Base-by-base conservation (phyloP, 805 yeast species). In the Candida succiphila region DNA sequence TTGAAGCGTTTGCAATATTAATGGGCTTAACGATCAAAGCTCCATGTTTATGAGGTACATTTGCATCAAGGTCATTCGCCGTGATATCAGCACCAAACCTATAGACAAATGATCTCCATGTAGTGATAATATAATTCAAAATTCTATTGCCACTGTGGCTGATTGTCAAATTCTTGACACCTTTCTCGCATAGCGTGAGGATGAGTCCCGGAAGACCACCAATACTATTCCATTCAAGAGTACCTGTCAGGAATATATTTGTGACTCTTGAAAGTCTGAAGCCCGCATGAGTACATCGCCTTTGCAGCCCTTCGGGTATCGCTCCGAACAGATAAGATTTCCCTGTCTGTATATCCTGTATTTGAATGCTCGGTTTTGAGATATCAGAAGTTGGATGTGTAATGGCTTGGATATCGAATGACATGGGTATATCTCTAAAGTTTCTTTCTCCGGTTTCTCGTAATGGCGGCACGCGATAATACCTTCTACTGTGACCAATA, bases 141-240 rank as follows among this genome's bases (percentile, higher is more conserved):
- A 60, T 50, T 29, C 57, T 61, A 24, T 47, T 49, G 17, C 58
- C 58, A n/a, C 78, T 72, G 31, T 75, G 70, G 44, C 58, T 67
- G 1, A 85, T 58, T n/a, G 65, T 66, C 25, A 83, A 51, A 6
- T 63, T 63, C 31, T 69, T 67, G 40, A 69, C 65, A 2, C 86
- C 87, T 44, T 85, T 82, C 44, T 86, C 96, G 36, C 84, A 76
- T 12, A 82, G 64, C 0, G 96, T 85, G 32, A 89, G 59, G 31
- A 89, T 72, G 46, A 85, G 59, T 0, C 98, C 98, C 0, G 97
- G 96, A 6, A 89, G 55, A 0, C 98, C 98, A n/a, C 94, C 85
- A 2, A 86, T 59, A n/a, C 78, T 67, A 5, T 68, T 53, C 96
- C 96, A 89, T 34, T 69, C 56, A 9, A 83, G 40, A n/a, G 61